Base-by-base conservation (phyloP, 108 stramenopile species). In the Pseudonitzschia delicatissima region DNA sequence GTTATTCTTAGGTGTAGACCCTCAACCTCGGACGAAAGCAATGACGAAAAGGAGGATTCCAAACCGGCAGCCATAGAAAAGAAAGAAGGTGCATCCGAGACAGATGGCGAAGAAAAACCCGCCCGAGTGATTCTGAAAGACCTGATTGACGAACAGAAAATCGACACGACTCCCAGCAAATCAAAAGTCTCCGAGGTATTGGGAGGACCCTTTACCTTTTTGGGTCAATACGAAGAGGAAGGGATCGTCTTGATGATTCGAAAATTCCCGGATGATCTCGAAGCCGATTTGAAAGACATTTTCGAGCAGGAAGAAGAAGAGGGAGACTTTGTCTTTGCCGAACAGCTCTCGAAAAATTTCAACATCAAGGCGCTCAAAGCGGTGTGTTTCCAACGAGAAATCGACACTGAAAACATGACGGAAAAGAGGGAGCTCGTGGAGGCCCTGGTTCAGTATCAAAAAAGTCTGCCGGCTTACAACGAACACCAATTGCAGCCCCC, bases 141-240 rank as follows among this genome's bases (percentile, higher is more conserved):
- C 45, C 68, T 84, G 25, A 82, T 93, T 82, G 87, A 37, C 68
- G 51, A 67, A 45, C 62, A 84, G 31, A 62, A 83, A 64, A 47
- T 94, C 0, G 92, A 94, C 51, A 94, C 89, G n/a, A 91, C 92
- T 3, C 92, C 92, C 27, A 69, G 71, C 29, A 94, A 90, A 62
- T 73, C 73, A 12, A 71, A 76, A 62, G 87, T 87, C 20, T 47
- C 68, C 8, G 39, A 82, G 49, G 37, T 85, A 12, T 57, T 94
- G 57, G 69, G 69, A 37, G 89, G 89, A 5, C 82, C 86, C 32
- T 81, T 91, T 47, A 94, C 92, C 8, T 94, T 94, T 67, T 45
- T 94, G 48, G 89, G 92, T 26, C 92, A 94, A 71, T 94, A 86
- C 48, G 87, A 88, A 55, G 84, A 85, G 4, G 92, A 94, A 71